phyloP scores from a whole-genome alignment of 2,329 filamentous ascomycete species.

The Verticillium klebahnii region DNA sequence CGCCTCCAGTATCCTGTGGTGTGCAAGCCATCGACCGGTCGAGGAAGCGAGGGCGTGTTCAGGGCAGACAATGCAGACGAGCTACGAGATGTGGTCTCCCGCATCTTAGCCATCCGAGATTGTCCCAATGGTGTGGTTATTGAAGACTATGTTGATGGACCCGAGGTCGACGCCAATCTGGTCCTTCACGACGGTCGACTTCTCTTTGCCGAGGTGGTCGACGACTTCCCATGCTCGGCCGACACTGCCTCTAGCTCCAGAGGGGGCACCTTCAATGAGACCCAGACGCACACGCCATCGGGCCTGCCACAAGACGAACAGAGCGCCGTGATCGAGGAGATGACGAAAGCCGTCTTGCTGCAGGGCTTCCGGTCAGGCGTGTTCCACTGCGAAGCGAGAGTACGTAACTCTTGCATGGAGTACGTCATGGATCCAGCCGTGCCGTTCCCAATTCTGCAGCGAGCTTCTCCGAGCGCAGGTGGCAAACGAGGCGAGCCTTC shows the following conservation, averaged over 20 bases:
- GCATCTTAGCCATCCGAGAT: slow-evolving; percentile 5
- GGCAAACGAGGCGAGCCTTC: not conserved
- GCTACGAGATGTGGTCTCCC: slow-evolving; percentile 18
- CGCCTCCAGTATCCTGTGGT: slow-evolving; percentile 21
- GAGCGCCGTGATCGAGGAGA: slow-evolving; percentile 11
- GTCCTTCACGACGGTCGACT: slow-evolving; percentile 31
- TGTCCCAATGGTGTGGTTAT: slow-evolving; percentile 23
- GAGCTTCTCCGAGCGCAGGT: not conserved
- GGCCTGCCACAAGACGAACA: slow-evolving; percentile 16
- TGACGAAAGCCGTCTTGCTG: slow-evolving; percentile 15
- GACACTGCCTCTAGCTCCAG: not conserved
- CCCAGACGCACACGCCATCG: slow-evolving; percentile 17
- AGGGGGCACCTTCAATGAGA: slow-evolving; percentile 18
- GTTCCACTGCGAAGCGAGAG: slow-evolving; percentile 23
- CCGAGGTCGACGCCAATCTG: slow-evolving; percentile 37
- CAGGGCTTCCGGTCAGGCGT: slow-evolving; percentile 21
- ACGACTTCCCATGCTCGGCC: slow-evolving; percentile 29
- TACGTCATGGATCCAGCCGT: slow-evolving; percentile 12
- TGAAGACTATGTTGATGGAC: slow-evolving; percentile 33
- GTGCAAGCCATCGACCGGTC: slow-evolving; percentile 30
- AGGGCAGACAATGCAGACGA: slow-evolving; percentile 21
- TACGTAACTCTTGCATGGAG: slow-evolving; percentile 16
- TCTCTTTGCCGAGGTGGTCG: slow-evolving; percentile 32
- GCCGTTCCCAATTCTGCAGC: slow-evolving; percentile 13
- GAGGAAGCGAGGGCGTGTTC: slow-evolving; percentile 25